A percentile compares a stretch with the other conserved stretches of the same genome.
Conservation (phyloP, 2,329 filamentous ascomycete species). For the Aaosphaeria arxii region DNA sequence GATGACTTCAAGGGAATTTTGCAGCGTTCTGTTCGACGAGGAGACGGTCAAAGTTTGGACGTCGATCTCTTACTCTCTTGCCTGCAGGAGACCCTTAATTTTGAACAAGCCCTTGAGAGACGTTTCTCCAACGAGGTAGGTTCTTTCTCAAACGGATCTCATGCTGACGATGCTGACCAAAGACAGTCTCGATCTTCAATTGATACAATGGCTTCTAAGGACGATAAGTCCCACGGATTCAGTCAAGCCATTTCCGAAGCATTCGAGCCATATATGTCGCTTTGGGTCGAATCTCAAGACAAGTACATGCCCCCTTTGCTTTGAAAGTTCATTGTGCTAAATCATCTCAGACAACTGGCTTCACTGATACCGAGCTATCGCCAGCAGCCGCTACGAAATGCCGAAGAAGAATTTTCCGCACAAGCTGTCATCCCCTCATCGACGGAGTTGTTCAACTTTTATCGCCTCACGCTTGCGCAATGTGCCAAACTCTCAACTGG, state of each 20-base stretch:
- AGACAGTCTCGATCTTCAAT: constrained; percentile 72
- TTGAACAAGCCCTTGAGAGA: constrained; percentile 86
- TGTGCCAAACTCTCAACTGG: constrained; percentile 95
- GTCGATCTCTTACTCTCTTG: constrained; percentile 87
- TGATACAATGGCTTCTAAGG: constrained; percentile 79
- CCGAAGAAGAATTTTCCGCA: constrained; percentile 87
- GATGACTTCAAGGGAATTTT: constrained; percentile 95
- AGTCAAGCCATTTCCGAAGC: constrained; percentile 91
- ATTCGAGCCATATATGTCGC: constrained; percentile 92
- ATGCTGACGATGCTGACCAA: constrained; percentile 10
- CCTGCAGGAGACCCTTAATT: constrained; percentile 92
- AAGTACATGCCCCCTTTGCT: constrained; percentile 44
- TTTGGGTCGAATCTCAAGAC: constrained; percentile 97
- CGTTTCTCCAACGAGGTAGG: constrained; percentile 66
- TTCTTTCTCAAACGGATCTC: not conserved
- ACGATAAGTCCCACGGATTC: constrained; percentile 74
- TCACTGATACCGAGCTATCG: constrained; percentile 84
- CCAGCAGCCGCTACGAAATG: constrained; percentile 71
- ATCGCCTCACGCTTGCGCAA: constrained; percentile 86
- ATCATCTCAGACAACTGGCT: constrained; percentile 61
- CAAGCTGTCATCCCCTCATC: constrained; percentile 90
- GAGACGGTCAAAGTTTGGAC: constrained; percentile 76
- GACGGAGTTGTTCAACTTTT: constrained; percentile 96
- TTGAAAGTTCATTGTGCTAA: constrained; percentile 9
- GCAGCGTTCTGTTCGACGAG: constrained; percentile 77